Conservation (phyloP, 306 rosid species). For the Betula pendula region DNA sequence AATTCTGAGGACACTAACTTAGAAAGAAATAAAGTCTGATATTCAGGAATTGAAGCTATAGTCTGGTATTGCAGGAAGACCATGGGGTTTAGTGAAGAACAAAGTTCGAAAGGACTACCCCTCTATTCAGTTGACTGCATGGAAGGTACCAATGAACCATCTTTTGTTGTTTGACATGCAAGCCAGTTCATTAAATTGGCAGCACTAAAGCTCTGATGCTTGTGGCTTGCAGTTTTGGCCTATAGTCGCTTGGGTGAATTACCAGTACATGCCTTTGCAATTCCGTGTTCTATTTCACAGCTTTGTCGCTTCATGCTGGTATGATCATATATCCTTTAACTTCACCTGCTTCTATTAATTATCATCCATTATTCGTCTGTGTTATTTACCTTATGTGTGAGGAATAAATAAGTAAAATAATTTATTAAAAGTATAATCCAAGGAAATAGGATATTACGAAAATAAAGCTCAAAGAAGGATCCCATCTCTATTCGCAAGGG, state of each 20-base stretch:
- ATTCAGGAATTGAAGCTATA: constrained; percentile 18
- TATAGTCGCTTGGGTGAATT: constrained; percentile 87
- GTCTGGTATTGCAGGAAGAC: constrained; percentile 60
- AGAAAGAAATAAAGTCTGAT: background rate
- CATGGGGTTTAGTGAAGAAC: constrained; percentile 57
- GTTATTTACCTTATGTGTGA: background rate
- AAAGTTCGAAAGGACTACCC: constrained; percentile 77
- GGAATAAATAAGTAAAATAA: background rate
- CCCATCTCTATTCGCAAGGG: too few species aligned
- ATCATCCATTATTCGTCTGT: background rate
- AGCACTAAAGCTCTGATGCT: constrained; percentile 14
- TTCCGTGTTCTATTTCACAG: constrained; percentile 83
- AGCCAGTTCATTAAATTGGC: constrained; percentile 12
- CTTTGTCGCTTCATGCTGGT: constrained; percentile 80
- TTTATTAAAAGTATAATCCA: background rate
- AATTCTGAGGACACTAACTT: background rate
- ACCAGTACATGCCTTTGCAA: constrained; percentile 87
- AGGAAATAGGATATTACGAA: too few species aligned
- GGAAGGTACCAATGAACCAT: constrained; percentile 65
- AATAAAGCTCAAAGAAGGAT: too few species aligned
- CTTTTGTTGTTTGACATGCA: constrained; percentile 4
- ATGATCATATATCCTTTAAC: constrained; percentile 25
- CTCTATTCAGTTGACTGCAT: constrained; percentile 75
- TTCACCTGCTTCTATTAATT: background rate
- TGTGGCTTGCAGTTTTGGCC: constrained; percentile 83